phyloP scores from a whole-genome alignment of 257 asterid genomes.

The Solanum habrochaites region DNA sequence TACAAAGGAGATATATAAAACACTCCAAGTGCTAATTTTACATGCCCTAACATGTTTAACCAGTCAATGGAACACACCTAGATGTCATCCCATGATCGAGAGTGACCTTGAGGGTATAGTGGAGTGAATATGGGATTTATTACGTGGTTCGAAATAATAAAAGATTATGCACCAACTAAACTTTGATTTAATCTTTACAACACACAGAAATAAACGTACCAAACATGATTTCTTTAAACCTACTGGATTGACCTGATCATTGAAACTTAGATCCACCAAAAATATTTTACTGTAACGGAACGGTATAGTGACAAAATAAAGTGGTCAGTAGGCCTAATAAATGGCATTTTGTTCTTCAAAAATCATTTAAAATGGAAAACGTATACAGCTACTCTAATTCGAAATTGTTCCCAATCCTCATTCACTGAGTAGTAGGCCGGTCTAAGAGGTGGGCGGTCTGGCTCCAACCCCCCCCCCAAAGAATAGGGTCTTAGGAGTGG shows the following conservation, averaged over 20 bases:
- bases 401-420: conserved; percentile 51
- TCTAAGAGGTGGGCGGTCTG: background rate
- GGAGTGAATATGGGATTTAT: background rate
- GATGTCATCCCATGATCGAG: background rate
- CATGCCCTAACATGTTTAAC: background rate
- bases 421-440: conserved; percentile 38
- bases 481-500: background rate
- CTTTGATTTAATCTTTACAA: background rate
- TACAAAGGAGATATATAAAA: background rate
- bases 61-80: background rate
- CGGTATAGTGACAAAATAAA: background rate
- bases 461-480: background rate
- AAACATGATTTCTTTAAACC: background rate
- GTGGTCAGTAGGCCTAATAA: background rate
- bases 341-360: background rate
- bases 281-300: background rate
- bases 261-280: background rate
- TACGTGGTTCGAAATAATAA: background rate
- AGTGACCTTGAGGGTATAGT: background rate
- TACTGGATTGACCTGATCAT: background rate
- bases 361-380: background rate
- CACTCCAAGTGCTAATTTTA: background rate
- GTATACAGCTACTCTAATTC: conserved; percentile 42
- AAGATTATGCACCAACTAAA: background rate
- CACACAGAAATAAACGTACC: background rate